phyloP scores from a whole-genome alignment of 352 stramenopile genomes.

The Globisporangium uncinulatum region DNA sequence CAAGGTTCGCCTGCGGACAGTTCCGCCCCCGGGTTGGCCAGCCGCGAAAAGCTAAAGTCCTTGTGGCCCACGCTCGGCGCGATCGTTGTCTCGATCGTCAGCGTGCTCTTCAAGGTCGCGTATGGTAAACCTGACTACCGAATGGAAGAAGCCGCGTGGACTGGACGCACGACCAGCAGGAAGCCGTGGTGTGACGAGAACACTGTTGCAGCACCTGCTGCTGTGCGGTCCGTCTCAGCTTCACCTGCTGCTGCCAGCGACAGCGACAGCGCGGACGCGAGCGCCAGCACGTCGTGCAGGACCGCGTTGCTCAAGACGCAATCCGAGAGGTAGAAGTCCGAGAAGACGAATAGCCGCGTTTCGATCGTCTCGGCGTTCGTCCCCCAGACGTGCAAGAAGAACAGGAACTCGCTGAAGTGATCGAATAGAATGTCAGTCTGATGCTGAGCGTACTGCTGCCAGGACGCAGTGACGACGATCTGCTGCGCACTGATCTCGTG shows the following conservation, averaged over 20 bases:
- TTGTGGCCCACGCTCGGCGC: slow-evolving; percentile 20
- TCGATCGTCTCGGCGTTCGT: slow-evolving; percentile 9
- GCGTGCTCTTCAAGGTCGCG: slow-evolving; percentile 11
- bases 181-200: slow-evolving; percentile 34
- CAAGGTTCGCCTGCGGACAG: slow-evolving; percentile 15
- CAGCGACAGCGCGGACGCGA: slow-evolving; percentile 8
- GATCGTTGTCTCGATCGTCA: slow-evolving; percentile 22
- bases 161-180: slow-evolving; percentile 16
- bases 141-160: slow-evolving; percentile 22
- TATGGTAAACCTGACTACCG: too few species aligned
- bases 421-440: slow-evolving; percentile 3
- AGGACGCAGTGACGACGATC: neutral
- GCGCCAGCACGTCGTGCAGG: slow-evolving; percentile 25
- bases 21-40: too few species aligned
- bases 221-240: slow-evolving; percentile 13
- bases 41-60: slow-evolving; percentile 23
- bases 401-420: slow-evolving; percentile 9
- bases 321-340: slow-evolving; percentile 38
- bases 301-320: slow-evolving; percentile 26
- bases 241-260: slow-evolving; percentile 6
- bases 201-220: slow-evolving; percentile 6
- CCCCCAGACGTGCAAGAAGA: slow-evolving; percentile 20
- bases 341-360: slow-evolving; percentile 41
- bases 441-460: slow-evolving; percentile 1
- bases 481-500: neutral